Evolutionary conservation across 2,329 filamentous ascomycete species (phyloP), one percentile per base, ranked within the genome.

Genomic region (Ophiostoma ulmi): DNA sequence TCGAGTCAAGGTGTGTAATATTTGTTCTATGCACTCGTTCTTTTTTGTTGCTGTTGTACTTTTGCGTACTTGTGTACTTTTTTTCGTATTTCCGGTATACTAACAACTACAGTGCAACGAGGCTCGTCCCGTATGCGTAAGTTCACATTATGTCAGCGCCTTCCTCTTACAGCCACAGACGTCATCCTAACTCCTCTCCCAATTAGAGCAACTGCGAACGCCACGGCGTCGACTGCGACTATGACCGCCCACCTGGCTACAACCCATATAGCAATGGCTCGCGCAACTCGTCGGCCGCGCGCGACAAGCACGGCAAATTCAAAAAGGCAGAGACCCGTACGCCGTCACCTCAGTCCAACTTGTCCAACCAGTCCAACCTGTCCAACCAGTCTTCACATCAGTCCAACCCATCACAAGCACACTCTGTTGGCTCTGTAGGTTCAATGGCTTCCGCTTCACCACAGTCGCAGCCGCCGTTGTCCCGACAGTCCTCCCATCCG

Each of bases 1-100:
- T 36, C 75, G 75, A 36, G 75, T 77, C 67, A 77, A 77, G 74
- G 75, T 76, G 70, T 38, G 70, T 31, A 31, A 31, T 58, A 44
- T 66, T 64, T 66, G 38, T 31, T 31, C 2, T 3, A 31, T 31
- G 31, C 4, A 3, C 31, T 4, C 31, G 31, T 31, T 31, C 31
- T 31, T 31, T 31, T 55, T 2, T n/a, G 22, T 70, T 22, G 6
- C 31, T 31, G 11, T 20, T 20, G 44, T 48, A 20, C 44, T 39
- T 13, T 13, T 31, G 31, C 31, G 31, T 31, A 31, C 31, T 3
- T 3, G 31, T 31, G 31, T 39, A 39, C 7, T n/a, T 48, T 48
- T 48, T 48, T 48, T 48, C 44, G 44, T n/a, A 48, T n/a, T 48
- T 20, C 17, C 31, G 31, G 14, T 20, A 48, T n/a, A 58, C 52